Conservation (phyloP, 1,284 basidiomycete genomes). For the Puccinia coronata region DNA sequence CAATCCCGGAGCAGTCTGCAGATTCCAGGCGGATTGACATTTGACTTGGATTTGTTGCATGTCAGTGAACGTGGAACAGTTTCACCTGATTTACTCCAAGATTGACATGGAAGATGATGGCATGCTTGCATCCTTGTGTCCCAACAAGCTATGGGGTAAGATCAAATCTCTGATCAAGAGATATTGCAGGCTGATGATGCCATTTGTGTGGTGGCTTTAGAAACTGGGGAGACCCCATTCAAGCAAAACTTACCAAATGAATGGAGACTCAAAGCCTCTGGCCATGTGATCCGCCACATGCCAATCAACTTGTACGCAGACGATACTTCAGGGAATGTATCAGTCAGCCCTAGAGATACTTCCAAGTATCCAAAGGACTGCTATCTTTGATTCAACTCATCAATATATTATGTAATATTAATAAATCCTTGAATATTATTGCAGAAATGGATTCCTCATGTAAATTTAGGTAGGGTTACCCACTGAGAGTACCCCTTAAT, state of each 20-base stretch:
- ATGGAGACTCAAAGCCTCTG: background rate
- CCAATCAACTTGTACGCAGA: constrained; percentile 62
- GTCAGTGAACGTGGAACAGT: background rate
- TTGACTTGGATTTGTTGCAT: background rate
- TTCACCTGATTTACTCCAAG: background rate
- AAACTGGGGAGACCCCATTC: no score
- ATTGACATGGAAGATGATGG: background rate
- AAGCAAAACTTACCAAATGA: background rate
- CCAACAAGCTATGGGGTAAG: background rate
- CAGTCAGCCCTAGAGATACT: no score
- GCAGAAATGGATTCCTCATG: no score
- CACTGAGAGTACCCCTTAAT: no score
- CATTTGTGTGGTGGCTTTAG: background rate
- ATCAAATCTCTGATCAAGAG: background rate
- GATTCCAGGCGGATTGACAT: background rate
- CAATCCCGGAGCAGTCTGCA: background rate
- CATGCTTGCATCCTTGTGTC: background rate
- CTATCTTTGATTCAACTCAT: no score
- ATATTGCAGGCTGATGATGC: no score
- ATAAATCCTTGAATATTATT: no score
- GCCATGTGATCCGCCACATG: constrained; percentile 49
- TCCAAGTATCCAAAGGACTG: no score
- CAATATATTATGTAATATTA: no score
- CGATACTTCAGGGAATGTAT: constrained; percentile 62
- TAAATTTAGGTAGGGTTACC: no score